Evolutionary conservation across 345 rosid species (phyloP).

Genomic region (Noccaea caerulescens): DNA sequence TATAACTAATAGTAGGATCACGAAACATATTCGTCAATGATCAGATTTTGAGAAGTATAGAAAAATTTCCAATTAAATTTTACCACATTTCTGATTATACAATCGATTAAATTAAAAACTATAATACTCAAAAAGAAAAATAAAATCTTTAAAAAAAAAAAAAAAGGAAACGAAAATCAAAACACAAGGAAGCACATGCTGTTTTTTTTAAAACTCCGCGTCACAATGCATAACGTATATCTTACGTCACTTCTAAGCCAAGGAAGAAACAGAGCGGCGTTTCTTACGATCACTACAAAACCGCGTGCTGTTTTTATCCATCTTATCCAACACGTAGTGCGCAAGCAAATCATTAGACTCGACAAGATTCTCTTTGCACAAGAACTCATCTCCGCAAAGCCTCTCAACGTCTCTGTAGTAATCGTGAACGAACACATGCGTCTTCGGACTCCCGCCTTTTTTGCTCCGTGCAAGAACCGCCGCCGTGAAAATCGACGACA

Average conservation of each 20-base stretch:
- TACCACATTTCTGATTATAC: too few relatives aligned
- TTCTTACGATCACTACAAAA: slow-evolving; percentile 40
- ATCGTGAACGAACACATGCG: slow-evolving; percentile 88
- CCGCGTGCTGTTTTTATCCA: slow-evolving; percentile 61
- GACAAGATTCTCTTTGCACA: slow-evolving; percentile 81
- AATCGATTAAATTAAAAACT: too few relatives aligned
- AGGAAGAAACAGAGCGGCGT: slow-evolving; percentile 42
- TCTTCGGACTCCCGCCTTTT: slow-evolving; percentile 72
- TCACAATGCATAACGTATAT: slow-evolving; percentile 34
- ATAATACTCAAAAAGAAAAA: neutral
- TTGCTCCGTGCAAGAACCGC: slow-evolving; percentile 88
- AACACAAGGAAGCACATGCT: too few relatives aligned
- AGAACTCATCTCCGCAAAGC: slow-evolving; percentile 78
- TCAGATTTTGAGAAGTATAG: too few relatives aligned
- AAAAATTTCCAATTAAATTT: too few relatives aligned
- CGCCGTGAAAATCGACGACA: slow-evolving; percentile 90
- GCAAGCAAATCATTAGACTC: slow-evolving; percentile 69
- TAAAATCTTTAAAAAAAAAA: neutral
- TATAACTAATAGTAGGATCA: too few relatives aligned
- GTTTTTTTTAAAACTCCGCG: slow-evolving; percentile 34
- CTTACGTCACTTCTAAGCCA: neutral
- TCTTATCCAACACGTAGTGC: slow-evolving; percentile 84
- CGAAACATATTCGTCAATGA: too few relatives aligned
- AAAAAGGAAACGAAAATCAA: too few relatives aligned
- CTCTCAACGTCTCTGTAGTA: slow-evolving; percentile 80